Conservation (phyloP, 1,284 basidiomycete species). For the Puccinia hordei region DNA sequence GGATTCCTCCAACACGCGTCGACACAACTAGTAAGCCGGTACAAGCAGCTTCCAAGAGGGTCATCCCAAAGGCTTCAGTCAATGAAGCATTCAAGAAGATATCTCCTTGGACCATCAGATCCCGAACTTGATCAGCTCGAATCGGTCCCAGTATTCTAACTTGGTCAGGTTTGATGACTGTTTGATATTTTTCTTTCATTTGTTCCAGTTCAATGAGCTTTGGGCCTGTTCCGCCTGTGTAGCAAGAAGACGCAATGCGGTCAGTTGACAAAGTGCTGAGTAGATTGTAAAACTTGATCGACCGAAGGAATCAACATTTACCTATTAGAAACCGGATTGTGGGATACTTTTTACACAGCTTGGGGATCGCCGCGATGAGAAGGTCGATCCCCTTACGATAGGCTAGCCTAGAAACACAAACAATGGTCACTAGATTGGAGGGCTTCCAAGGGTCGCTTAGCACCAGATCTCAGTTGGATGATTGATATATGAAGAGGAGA, state of each 20-base stretch:
- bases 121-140: constrained; percentile 75
- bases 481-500: neutral
- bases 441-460: constrained; percentile 26
- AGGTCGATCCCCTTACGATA: constrained; percentile 97
- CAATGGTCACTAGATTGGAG: constrained; percentile 75
- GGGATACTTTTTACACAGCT: constrained; percentile 79
- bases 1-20: constrained; percentile 90
- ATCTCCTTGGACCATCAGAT: constrained; percentile 77
- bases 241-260: neutral
- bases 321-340: constrained; percentile 86
- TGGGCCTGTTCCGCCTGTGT: constrained; percentile 77
- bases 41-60: constrained; percentile 92
- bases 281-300: neutral
- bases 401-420: constrained; percentile 89
- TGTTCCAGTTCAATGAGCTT: constrained; percentile 93
- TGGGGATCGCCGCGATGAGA: constrained; percentile 84
- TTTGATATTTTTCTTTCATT: constrained; percentile 80
- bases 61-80: constrained; percentile 95
- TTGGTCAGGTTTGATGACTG: constrained; percentile 74
- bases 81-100: constrained; percentile 95
- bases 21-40: constrained; percentile 91
- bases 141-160: constrained; percentile 85
- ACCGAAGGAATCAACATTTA: constrained; percentile 58
- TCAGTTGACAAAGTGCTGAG: neutral
- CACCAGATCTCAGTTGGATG: constrained; percentile 18